Base-by-base conservation (phyloP, 75 land plant species). In the Pinus tabuliformis region DNA sequence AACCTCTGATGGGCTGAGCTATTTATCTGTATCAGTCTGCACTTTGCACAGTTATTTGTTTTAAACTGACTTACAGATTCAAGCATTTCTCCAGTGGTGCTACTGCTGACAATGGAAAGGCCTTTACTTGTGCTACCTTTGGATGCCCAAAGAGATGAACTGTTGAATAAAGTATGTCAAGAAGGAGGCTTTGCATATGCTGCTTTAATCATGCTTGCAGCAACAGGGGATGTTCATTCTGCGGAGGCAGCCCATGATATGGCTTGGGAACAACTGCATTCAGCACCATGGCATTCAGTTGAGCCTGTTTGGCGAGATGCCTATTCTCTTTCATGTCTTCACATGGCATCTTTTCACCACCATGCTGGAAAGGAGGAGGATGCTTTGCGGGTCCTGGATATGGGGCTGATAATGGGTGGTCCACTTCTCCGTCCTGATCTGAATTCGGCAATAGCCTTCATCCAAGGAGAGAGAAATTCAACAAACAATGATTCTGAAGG, bases 251-350 rank as follows among this genome's bases (percentile, higher is more conserved):
- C 98, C 70, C 77, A 90, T 30, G 99, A 97, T 75, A 89, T 95
- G 93, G 99, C 99, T 20, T 97, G 99, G 99, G 99, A 97, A 90
- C 98, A 97, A 85, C 90, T 97, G 45, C 99, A 97, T 76, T 84
- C 90, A 28, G 98, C 92, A 13, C 95, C 97, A 13, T 97, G 99
- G 99, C 86, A 92, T 80, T 84, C 85, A 33, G 95, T 97, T 45
- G 73, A 83, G 9, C 84, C 88, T 21, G 86, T 90, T 12, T 97
- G 99, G 99, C 71, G 99, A 16, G 99, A 96, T 75, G 99, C 95
- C 12, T 96, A 90, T 66, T 85, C 98, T 3, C 90, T 96, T 83
- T 82, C 95, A 15, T 96, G 95, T 80, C 89, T 96, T 56, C 80
- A 75, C 78, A 83, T 94, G 76, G 93, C 99, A 37, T 78, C 60